phyloP scores from a whole-genome alignment of 2,329 filamentous ascomycete species.

The Pyricularia sp. region DNA sequence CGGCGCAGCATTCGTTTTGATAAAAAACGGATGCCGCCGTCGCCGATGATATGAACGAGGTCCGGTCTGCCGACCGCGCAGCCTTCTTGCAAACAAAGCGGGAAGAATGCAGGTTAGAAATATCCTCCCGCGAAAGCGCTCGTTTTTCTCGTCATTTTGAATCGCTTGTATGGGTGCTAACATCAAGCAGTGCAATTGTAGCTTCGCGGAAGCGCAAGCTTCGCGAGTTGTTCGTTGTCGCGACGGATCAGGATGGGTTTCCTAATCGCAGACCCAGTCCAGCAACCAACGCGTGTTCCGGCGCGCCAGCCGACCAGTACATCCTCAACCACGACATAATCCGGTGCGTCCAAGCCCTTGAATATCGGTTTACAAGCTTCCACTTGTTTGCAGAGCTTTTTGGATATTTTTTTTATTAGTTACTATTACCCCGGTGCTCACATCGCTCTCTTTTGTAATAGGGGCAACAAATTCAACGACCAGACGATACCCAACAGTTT shows the following conservation, averaged over 20 bases:
- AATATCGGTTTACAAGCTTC: conserved; percentile 6
- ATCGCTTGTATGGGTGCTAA: conserved; percentile 32
- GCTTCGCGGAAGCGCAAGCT: conserved; percentile 83
- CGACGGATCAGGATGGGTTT: conserved; percentile 53
- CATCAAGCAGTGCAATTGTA: conserved; percentile 50
- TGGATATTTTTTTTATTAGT: not conserved
- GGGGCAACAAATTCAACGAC: conserved; percentile 37
- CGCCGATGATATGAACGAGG: conserved; percentile 59
- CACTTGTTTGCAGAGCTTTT: not conserved
- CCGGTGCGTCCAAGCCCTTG: conserved; percentile 34
- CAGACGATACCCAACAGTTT: conserved; percentile 37
- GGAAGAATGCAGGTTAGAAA: conserved; percentile 46
- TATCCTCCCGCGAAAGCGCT: conserved; percentile 28
- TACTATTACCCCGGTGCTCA: not conserved
- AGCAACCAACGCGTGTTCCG: conserved; percentile 35
- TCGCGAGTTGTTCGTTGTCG: conserved; percentile 70
- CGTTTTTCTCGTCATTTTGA: conserved; percentile 35
- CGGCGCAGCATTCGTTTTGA: conserved; percentile 41
- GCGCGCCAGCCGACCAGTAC: conserved; percentile 40
- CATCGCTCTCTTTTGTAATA: conserved; percentile 15
- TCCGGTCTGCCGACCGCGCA: conserved; percentile 51
- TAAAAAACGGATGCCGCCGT: conserved; percentile 57
- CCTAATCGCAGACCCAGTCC: conserved; percentile 21
- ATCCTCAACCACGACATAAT: conserved; percentile 43
- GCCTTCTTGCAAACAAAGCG: conserved; percentile 53